A percentile compares a stretch with the other conserved stretches of the same genome.
Evolutionary conservation across 108 stramenopile genomes (phyloP).

Genomic region (Skeletonema menzelii): DNA sequence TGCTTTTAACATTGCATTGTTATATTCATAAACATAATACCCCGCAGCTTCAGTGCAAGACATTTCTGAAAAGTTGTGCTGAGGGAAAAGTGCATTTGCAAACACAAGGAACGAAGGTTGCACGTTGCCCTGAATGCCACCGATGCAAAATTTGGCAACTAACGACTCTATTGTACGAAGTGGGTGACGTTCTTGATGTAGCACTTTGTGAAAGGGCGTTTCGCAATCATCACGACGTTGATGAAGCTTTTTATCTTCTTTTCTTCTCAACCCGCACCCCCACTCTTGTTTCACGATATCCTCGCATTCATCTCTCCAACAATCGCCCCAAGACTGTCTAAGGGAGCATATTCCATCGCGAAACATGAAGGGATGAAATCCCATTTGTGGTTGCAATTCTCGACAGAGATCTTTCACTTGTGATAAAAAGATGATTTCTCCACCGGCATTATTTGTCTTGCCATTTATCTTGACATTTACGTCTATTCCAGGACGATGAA

Average conservation of each 20-base stretch:
- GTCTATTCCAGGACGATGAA: constrained; percentile 5
- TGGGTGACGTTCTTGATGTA: constrained; percentile 62
- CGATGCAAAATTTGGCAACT: constrained; percentile 52
- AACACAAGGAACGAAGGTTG: constrained; percentile 30
- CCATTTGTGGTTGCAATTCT: constrained; percentile 42
- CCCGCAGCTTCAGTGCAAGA: constrained; percentile 56
- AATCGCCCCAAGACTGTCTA: constrained; percentile 40
- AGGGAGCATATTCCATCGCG: constrained; percentile 32
- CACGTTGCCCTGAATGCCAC: constrained; percentile 43
- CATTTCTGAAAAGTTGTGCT: constrained; percentile 22
- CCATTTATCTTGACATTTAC: background rate
- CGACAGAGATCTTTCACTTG: background rate
- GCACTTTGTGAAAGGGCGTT: constrained; percentile 14
- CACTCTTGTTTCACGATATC: constrained; percentile 32
- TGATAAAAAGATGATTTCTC: background rate
- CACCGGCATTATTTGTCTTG: background rate
- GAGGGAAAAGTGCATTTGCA: constrained; percentile 40
- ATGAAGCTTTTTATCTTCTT: background rate
- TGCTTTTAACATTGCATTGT: constrained; percentile 37
- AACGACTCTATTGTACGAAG: constrained; percentile 47
- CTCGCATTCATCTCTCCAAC: constrained; percentile 52
- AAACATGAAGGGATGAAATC: constrained; percentile 59
- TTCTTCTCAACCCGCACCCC: constrained; percentile 39
- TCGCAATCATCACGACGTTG: constrained; percentile 18
- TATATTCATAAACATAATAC: constrained; percentile 43